Conservation (phyloP, 2,329 filamentous ascomycete genomes). For the Blastomyces gilchristii region DNA sequence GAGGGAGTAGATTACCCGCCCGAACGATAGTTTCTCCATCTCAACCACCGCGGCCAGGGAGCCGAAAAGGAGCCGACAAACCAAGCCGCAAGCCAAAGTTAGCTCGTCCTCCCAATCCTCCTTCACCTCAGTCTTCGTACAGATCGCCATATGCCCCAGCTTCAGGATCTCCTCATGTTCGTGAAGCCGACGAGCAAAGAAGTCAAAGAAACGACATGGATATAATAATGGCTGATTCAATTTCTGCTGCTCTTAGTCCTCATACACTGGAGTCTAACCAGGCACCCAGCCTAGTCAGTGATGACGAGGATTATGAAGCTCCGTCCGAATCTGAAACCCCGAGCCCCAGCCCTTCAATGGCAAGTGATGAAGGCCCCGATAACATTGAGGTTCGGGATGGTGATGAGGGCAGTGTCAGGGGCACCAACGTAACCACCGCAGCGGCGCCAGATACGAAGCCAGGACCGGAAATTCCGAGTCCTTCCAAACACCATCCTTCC, state of each 20-base stretch:
- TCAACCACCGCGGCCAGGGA: constrained; percentile 42
- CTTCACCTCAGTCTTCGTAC: constrained; percentile 20
- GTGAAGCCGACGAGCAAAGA: constrained; percentile 8
- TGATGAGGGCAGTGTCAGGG: constrained; percentile 26
- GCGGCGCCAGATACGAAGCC: constrained; percentile 26
- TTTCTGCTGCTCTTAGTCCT: constrained; percentile 52
- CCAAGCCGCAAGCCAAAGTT: constrained; percentile 30
- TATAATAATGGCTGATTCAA: constrained; percentile 19
- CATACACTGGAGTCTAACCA: constrained; percentile 63
- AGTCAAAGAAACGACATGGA: constrained; percentile 40
- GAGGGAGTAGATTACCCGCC: constrained; percentile 42
- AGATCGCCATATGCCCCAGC: constrained; percentile 29
- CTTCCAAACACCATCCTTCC: constrained; percentile 20
- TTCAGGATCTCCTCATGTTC: constrained; percentile 31
- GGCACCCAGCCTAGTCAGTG: constrained; percentile 67
- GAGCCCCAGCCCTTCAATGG: constrained; percentile 35
- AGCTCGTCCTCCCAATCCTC: constrained; percentile 33
- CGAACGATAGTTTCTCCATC: constrained; percentile 47
- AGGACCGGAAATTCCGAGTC: constrained; percentile 24
- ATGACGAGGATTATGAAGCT: constrained; percentile 63
- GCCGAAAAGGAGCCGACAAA: constrained; percentile 47
- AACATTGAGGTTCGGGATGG: constrained; percentile 39
- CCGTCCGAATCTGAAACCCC: constrained; percentile 56
- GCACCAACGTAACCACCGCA: constrained; percentile 21
- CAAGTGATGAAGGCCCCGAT: constrained; percentile 45